Evolutionary conservation across 345 rosid genomes (phyloP).

Genomic region (Gossypium ekmanianum): DNA sequence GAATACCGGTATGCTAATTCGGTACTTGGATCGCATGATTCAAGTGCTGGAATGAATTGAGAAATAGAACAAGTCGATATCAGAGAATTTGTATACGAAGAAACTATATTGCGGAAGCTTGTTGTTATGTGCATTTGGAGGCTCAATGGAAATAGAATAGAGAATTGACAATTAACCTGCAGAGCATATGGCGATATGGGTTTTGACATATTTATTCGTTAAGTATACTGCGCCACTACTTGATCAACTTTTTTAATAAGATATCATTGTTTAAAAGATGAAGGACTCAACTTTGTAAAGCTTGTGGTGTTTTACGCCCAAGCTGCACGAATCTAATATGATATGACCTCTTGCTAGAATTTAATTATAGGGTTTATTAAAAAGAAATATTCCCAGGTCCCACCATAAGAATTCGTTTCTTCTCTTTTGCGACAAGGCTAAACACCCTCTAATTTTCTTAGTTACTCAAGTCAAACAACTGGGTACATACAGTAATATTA

Average conservation of each 20-base stretch:
- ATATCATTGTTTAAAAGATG: neutral
- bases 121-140: neutral
- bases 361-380: neutral
- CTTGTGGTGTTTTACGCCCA: neutral
- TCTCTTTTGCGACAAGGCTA: constrained; percentile 2
- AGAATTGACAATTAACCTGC: neutral
- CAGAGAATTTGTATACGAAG: neutral
- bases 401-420: constrained; percentile 13
- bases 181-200: neutral
- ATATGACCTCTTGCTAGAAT: neutral
- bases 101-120: neutral
- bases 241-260: neutral
- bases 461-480: neutral
- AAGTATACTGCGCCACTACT: neutral
- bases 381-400: constrained; percentile 19
- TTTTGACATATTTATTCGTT: neutral
- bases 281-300: neutral
- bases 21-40: neutral
- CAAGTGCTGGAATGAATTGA: neutral
- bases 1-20: neutral
- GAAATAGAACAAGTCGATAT: neutral
- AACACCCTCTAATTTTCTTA: neutral
- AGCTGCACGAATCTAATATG: neutral
- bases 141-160: neutral
- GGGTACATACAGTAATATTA: neutral